Conservation (phyloP, 2,329 filamentous ascomycete species). For the Trichoderma semiorbis region DNA sequence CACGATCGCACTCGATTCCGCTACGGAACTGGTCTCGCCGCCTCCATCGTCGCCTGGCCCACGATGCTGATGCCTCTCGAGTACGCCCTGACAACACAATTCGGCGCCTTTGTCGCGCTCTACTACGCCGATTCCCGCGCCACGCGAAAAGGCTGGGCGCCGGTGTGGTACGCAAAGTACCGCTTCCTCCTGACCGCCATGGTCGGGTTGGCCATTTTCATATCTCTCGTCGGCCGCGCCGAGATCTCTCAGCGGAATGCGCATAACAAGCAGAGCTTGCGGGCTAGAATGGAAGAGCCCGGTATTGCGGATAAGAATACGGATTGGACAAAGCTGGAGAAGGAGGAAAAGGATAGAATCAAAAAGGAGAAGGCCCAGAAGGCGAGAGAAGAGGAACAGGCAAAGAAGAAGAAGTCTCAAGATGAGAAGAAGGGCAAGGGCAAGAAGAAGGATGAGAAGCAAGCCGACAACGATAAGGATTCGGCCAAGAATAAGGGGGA, state of each 20-base stretch:
- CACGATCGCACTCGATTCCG: conserved; percentile 66
- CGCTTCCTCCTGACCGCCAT: conserved; percentile 90
- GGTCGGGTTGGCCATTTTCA: conserved; percentile 76
- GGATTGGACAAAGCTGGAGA: conserved; percentile 47
- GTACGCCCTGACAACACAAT: conserved; percentile 81
- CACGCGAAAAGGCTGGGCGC: conserved; percentile 71
- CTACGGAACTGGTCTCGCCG: conserved; percentile 77
- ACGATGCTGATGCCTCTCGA: conserved; percentile 81
- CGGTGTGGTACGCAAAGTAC: conserved; percentile 82
- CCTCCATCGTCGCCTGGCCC: conserved; percentile 82
- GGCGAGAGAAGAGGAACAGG: conserved; percentile 28
- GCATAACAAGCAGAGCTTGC: conserved; percentile 34
- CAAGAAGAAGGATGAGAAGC: conserved; percentile 21
- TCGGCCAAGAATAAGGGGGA: conserved; percentile 19
- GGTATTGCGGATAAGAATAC: conserved; percentile 36
- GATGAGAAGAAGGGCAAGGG: conserved; percentile 28
- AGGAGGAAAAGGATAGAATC: conserved; percentile 37
- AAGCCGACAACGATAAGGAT: conserved; percentile 6
- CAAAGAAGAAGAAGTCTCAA: conserved; percentile 25
- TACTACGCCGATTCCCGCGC: conserved; percentile 82
- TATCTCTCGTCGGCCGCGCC: conserved; percentile 77
- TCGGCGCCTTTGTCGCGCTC: conserved; percentile 76
- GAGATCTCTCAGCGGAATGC: conserved; percentile 53
- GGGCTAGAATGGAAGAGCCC: conserved; percentile 36
- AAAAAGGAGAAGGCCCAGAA: conserved; percentile 36